phyloP scores from a whole-genome alignment of 306 rosid genomes.

The Fragaria iinumae region DNA sequence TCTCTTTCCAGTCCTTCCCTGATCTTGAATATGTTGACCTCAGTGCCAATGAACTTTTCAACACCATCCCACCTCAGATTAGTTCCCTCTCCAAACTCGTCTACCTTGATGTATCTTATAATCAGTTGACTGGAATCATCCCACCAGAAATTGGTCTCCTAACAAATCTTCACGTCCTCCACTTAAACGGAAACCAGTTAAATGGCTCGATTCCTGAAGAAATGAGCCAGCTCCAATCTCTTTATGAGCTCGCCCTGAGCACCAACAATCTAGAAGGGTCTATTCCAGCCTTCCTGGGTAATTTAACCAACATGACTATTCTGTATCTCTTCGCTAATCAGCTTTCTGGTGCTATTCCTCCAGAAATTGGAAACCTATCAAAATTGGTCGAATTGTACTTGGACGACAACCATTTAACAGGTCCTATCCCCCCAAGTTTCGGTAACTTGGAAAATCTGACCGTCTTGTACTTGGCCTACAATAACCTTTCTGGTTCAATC shows the following conservation, averaged over 20 bases:
- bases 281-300: slow-evolving; percentile 2
- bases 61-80: slow-evolving; percentile 29
- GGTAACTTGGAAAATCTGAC: slow-evolving; percentile 7
- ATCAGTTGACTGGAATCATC: slow-evolving; percentile 20
- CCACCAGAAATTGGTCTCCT: slow-evolving; percentile 26
- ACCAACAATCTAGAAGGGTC: neutral
- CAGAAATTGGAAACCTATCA: neutral
- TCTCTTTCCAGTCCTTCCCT: slow-evolving; percentile 24
- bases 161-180: slow-evolving; percentile 12
- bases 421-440: slow-evolving; percentile 3
- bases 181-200: slow-evolving; percentile 2
- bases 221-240: neutral
- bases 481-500: neutral
- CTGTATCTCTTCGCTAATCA: neutral
- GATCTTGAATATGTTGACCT: slow-evolving; percentile 30
- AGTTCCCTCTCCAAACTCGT: slow-evolving; percentile 22
- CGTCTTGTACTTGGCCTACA: neutral
- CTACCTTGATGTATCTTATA: slow-evolving; percentile 26
- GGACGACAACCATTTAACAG: neutral
- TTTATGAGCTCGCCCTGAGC: neutral
- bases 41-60: slow-evolving; percentile 15
- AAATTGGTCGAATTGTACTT: neutral
- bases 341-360: slow-evolving; percentile 2
- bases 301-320: slow-evolving; percentile 5
- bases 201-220: slow-evolving; percentile 8